phyloP scores from a whole-genome alignment of 177 flowering plant species.

The Vitis hybrid region DNA sequence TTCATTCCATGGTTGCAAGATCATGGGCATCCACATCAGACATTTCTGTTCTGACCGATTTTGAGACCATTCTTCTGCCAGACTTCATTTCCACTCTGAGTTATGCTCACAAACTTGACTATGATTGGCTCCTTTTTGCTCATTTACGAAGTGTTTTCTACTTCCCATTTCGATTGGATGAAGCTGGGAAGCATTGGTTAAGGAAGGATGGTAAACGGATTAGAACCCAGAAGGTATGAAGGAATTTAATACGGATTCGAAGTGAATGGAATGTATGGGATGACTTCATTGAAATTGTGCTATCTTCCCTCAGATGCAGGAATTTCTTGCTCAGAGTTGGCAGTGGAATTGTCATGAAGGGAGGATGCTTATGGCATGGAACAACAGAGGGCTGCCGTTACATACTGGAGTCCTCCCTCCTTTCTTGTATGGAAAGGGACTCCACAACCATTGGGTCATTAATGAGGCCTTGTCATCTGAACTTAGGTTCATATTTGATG shows the following conservation, averaged over 20 bases:
- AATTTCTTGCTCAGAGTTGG: conserved; percentile 38
- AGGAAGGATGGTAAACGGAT: conserved; percentile 45
- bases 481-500: conserved; percentile 83
- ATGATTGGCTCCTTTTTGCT: conserved; percentile 85
- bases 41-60: conserved; percentile 65
- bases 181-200: conserved; percentile 54
- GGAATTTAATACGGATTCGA: conserved; percentile 29
- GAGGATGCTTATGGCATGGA: conserved; percentile 85
- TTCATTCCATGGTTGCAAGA: conserved; percentile 90
- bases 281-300: conserved; percentile 28
- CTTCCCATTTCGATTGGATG: conserved; percentile 61
- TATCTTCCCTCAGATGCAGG: conserved; percentile 77
- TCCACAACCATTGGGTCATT: conserved; percentile 74
- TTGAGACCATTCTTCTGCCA: conserved; percentile 70
- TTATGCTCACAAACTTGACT: conserved; percentile 58
- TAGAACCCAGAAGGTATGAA: conserved; percentile 56
- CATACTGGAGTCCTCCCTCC: conserved; percentile 92
- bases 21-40: conserved; percentile 61
- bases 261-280: conserved; percentile 23
- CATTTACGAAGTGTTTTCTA: conserved; percentile 42
- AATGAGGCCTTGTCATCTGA: conserved; percentile 72
- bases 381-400: conserved; percentile 62
- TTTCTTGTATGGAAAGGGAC: conserved; percentile 75
- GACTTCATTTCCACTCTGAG: conserved; percentile 62
- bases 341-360: conserved; percentile 35